These are phyloP conservation scores for Auricularia sp. DNA, from an alignment of 768 basidiomycete species.

Conservation along the genomic window DNA sequence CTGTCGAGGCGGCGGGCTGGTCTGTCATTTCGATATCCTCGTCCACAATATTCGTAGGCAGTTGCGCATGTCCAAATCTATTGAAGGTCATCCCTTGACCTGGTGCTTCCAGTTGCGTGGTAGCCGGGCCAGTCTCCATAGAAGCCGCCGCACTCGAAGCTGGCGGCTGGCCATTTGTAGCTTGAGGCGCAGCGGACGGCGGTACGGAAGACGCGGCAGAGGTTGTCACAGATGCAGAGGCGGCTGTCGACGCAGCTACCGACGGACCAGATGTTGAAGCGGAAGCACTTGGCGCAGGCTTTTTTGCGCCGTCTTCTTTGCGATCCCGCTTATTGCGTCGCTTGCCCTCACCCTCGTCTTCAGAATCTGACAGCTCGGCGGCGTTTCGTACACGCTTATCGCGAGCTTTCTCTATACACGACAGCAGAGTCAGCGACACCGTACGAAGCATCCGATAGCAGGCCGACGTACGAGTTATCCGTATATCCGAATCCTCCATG, in stretches of 20 bases:
- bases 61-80: not conserved
- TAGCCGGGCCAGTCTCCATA: not conserved
- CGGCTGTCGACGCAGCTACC: not conserved
- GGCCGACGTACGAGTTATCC: conserved; percentile 46
- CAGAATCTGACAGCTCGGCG: conserved; percentile 90
- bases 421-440: not conserved
- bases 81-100: not conserved
- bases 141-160: not conserved
- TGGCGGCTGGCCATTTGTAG: not conserved
- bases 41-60: not conserved
- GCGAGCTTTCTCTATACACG: conserved; percentile 45
- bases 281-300: not conserved
- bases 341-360: conserved; percentile 91
- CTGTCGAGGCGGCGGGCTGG: not conserved
- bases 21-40: conserved; percentile 1
- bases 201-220: not conserved
- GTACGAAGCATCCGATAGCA: not conserved
- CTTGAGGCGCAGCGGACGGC: not conserved
- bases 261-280: not conserved
- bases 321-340: conserved; percentile 41
- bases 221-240: not conserved
- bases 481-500: conserved; percentile 61
- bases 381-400: conserved; percentile 78
- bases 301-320: not conserved
- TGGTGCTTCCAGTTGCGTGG: not conserved